These are phyloP conservation scores for Saccharomyces hybrid DNA, from an alignment of 1,139 yeast species.

Conservation along the genomic window DNA sequence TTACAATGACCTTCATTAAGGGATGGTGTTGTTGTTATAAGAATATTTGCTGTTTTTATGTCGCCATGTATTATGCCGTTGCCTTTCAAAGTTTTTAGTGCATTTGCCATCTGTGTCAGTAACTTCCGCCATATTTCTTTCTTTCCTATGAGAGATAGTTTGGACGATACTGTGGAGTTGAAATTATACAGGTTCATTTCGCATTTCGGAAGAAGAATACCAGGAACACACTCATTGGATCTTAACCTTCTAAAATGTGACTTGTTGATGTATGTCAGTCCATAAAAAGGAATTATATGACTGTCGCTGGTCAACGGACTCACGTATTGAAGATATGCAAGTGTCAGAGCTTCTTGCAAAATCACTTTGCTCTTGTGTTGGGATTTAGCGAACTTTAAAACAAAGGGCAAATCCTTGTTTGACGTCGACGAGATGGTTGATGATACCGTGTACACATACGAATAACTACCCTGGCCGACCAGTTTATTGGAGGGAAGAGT, in stretches of 20 bases:
- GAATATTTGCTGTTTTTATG: conserved; percentile 17
- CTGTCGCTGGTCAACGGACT: not conserved
- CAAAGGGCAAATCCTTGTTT: not conserved
- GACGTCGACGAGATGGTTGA: not conserved
- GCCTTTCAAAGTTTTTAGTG: conserved; percentile 9
- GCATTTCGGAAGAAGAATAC: conserved; percentile 11
- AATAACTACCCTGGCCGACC: not conserved
- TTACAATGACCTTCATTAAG: not conserved
- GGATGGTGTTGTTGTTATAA: conserved; percentile 3
- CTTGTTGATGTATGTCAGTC: conserved; percentile 14
- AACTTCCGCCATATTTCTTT: conserved; percentile 12
- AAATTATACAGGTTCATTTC: conserved; percentile 11
- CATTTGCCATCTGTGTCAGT: conserved; percentile 6
- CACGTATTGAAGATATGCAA: conserved; percentile 3
- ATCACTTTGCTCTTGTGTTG: conserved; percentile 1
- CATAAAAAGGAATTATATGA: conserved; percentile 12
- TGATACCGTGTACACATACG: not conserved
- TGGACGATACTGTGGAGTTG: conserved; percentile 1
- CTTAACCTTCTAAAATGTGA: conserved; percentile 12
- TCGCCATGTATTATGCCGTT: conserved; percentile 17
- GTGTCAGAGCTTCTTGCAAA: conserved; percentile 9
- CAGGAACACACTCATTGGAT: conserved; percentile 14
- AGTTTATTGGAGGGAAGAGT: not conserved
- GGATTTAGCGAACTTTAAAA: not conserved
- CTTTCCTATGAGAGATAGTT: not conserved